phyloP scores from a whole-genome alignment of 305 asterid genomes.

The Nicotiana rustica region DNA sequence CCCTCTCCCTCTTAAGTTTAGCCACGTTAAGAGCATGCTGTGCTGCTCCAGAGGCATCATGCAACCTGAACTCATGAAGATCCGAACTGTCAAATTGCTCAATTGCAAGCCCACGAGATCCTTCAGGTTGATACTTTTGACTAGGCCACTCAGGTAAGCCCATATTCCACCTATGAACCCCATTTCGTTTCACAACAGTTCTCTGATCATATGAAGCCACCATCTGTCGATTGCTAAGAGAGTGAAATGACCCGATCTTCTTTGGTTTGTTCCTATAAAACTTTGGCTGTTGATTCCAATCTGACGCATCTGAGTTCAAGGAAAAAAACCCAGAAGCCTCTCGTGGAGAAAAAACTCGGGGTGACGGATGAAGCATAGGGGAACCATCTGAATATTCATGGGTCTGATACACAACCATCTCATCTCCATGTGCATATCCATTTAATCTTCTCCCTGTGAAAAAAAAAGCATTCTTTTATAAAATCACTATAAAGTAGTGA shows the following conservation, averaged over 20 bases:
- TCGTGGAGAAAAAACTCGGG: slow-evolving; percentile 65
- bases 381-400: slow-evolving; percentile 73
- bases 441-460: slow-evolving; percentile 76
- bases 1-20: slow-evolving; percentile 82
- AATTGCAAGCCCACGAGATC: slow-evolving; percentile 46
- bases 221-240: slow-evolving; percentile 50
- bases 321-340: slow-evolving; percentile 59
- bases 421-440: slow-evolving; percentile 65
- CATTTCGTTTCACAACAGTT: slow-evolving; percentile 57
- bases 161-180: slow-evolving; percentile 62
- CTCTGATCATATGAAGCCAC: slow-evolving; percentile 54
- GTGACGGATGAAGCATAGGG: slow-evolving; percentile 64
- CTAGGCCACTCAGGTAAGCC: slow-evolving; percentile 57
- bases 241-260: slow-evolving; percentile 58
- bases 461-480: slow-evolving; percentile 33
- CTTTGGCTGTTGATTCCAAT: slow-evolving; percentile 68
- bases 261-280: slow-evolving; percentile 60
- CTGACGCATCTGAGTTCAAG: slow-evolving; percentile 57
- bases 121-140: slow-evolving; percentile 53
- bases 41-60: slow-evolving; percentile 79
- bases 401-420: slow-evolving; percentile 52
- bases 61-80: slow-evolving; percentile 69
- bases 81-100: slow-evolving; percentile 58
- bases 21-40: slow-evolving; percentile 69
- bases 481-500: slow-evolving; percentile 14